These are phyloP conservation scores for Zoysia japonica DNA, from an alignment of 176 grass and related monocot species.

Conservation along the genomic window DNA sequence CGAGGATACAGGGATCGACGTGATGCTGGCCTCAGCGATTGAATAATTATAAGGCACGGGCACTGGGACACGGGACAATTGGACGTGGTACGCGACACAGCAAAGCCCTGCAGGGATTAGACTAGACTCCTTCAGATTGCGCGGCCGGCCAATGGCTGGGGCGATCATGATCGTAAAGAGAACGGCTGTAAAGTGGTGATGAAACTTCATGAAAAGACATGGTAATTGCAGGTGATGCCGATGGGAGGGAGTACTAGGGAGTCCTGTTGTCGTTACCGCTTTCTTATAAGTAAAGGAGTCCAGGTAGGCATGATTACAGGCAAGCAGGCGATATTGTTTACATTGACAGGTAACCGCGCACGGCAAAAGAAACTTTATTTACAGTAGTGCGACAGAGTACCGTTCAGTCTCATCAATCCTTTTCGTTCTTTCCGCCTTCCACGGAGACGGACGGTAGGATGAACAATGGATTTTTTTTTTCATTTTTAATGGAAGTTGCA, in stretches of 20 bases:
- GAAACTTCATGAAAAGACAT: constrained; percentile 44
- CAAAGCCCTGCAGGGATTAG: constrained; percentile 30
- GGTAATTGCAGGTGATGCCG: not conserved
- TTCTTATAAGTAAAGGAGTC: not conserved
- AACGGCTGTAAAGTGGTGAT: not conserved
- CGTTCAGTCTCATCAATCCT: not conserved
- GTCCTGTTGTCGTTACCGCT: not conserved
- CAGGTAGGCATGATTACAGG: constrained; percentile 38
- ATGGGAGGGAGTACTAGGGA: constrained; percentile 13
- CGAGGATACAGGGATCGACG: not conserved
- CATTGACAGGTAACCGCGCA: not conserved
- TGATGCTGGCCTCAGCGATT: not conserved
- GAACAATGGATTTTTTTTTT: not conserved
- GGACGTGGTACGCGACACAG: constrained; percentile 12
- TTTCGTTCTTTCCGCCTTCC: not conserved
- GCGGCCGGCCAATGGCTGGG: constrained; percentile 1
- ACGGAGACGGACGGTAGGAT: not conserved
- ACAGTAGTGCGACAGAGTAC: not conserved
- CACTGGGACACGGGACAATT: not conserved
- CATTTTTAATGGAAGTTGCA: not conserved
- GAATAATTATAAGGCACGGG: not conserved
- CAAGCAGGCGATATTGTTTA: not conserved
- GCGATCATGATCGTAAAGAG: not conserved
- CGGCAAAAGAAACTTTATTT: not conserved
- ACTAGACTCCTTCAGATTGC: not conserved